Conservation (phyloP, 2,329 filamentous ascomycete species). For the Clarireedia monteithiana region DNA sequence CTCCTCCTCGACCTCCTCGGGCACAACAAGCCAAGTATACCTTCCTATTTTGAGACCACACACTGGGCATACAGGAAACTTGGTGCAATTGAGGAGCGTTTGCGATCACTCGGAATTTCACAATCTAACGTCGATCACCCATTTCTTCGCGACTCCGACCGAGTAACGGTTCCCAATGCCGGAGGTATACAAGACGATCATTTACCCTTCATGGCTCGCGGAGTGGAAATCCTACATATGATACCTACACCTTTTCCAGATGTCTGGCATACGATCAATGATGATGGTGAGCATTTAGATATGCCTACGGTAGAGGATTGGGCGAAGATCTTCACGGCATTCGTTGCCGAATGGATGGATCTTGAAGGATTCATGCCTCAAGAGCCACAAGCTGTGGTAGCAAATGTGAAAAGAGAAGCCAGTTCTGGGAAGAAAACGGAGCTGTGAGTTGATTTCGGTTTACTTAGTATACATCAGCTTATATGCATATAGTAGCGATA, state of each 20-base stretch:
- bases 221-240: conserved; percentile 82
- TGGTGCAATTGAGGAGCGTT: conserved; percentile 63
- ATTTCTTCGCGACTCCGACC: conserved; percentile 60
- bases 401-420: conserved; percentile 14
- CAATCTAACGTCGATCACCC: conserved; percentile 46
- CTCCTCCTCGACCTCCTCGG: conserved; percentile 89
- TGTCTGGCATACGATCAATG: conserved; percentile 81
- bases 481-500: conserved; percentile 2
- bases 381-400: conserved; percentile 7
- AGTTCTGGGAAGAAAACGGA: conserved; percentile 19
- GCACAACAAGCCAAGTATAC: conserved; percentile 56
- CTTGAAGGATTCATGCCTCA: conserved; percentile 36
- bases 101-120: conserved; percentile 59
- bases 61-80: conserved; percentile 88
- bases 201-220: conserved; percentile 77
- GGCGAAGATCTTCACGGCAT: conserved; percentile 75
- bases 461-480: not conserved
- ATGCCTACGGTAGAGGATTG: conserved; percentile 76
- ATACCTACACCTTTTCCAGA: conserved; percentile 76
- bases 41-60: conserved; percentile 81
- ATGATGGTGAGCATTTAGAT: conserved; percentile 81
- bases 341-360: conserved; percentile 89
- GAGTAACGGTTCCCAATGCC: conserved; percentile 38
- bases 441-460: conserved; percentile 27
- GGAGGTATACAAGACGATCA: conserved; percentile 76